phyloP scores from a whole-genome alignment of 345 rosid genomes.

The Gossypium turneri region DNA sequence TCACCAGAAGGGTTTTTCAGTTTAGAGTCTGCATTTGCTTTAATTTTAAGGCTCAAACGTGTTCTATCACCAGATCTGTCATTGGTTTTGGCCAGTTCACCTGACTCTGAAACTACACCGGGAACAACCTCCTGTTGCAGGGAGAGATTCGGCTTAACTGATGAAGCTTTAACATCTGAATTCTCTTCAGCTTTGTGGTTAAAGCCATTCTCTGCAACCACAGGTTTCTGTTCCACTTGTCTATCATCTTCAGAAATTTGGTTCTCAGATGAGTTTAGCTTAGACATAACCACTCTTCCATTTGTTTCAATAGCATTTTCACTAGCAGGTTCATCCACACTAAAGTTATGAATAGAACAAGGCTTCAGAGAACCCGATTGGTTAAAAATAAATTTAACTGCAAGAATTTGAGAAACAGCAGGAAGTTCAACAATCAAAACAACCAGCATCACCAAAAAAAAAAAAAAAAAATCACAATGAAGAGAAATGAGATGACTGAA shows the following conservation, averaged over 20 bases:
- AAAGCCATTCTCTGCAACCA: conserved; percentile 6
- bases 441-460: conserved; percentile 3
- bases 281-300: conserved; percentile 11
- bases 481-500: conserved; percentile 9
- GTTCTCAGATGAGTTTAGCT: conserved; percentile 16
- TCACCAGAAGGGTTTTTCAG: conserved; percentile 16
- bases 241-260: neutral
- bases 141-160: conserved; percentile 19
- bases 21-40: conserved; percentile 21
- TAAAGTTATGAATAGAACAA: conserved; percentile 25
- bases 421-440: conserved; percentile 12
- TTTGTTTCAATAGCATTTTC: conserved; percentile 17
- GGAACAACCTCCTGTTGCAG: conserved; percentile 23
- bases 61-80: conserved; percentile 5
- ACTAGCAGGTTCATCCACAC: conserved; percentile 16
- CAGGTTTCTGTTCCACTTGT: conserved; percentile 15
- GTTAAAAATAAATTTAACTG: conserved; percentile 69
- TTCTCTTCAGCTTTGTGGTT: conserved; percentile 22
- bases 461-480: neutral
- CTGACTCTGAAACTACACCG: neutral
- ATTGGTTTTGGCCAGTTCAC: conserved; percentile 6
- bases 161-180: conserved; percentile 10
- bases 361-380: conserved; percentile 30
- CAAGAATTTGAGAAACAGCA: conserved; percentile 32
- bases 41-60: neutral